Evolutionary conservation across 2,329 filamentous ascomycete genomes (phyloP), one percentile per base, ranked within the genome.

Genomic region (Ceratocystis colombiana): DNA sequence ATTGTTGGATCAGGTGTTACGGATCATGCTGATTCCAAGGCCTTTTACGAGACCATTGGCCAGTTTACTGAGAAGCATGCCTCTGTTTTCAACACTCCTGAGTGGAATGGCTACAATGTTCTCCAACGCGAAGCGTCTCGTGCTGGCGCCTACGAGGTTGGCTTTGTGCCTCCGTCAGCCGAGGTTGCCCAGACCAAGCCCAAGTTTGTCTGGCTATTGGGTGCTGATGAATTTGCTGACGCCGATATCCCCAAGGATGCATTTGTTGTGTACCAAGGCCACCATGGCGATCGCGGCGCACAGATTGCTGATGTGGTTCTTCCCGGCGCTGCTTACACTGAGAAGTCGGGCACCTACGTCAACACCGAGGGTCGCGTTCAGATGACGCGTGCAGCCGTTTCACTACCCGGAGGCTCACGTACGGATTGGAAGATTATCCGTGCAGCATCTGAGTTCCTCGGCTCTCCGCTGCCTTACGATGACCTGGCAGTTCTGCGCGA

Each of bases 351-450:
- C 68, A 99, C 94, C 57, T 99, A 96, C 74, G 85, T 99, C 78
- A 99, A 97, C 84, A 97, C 94, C 0, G 94, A 99, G 77, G 94
- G 94, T 66, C 89, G 94, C 72, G 90, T 94, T 25, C 94, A 99
- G 79, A 88, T 96, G 80, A 94, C 89, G 65, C 89, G 94, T 70
- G 88, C 90, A 61, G 94, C 94, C 37, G 95, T 91, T 46, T 89
- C 88, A 59, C 82, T 96, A 70, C 90, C 91, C 28, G 94, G 94
- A 68, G 94, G 91, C 64, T 86, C 93, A 66, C 86, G 94, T 73
- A 93, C 94, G 70, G 94, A 99, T 79, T 99, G 94, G 94, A 99
- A 97, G 85, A 97, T 99, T 73, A 86, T 99, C 71, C 90, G 94
- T 70, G 94, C 94, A 20, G 86, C 84, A 66, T 94, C 89, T 73